phyloP scores from a whole-genome alignment of 1,284 basidiomycete genomes.

The Rhodotorula sp. region DNA sequence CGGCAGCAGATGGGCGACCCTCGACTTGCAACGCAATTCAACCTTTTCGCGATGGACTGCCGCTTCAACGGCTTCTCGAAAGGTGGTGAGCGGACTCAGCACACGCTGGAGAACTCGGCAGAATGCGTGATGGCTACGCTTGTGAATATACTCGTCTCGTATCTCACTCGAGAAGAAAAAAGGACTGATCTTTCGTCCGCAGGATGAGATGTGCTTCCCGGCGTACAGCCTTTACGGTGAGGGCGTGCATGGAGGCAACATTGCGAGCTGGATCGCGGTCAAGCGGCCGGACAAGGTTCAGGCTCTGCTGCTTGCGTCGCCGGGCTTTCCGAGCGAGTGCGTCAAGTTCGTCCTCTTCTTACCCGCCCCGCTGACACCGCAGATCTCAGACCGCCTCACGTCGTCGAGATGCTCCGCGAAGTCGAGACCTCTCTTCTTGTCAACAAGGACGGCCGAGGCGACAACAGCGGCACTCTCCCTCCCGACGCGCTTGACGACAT shows the following conservation, averaged over 20 bases:
- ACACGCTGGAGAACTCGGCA: slow-evolving; percentile 28
- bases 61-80: slow-evolving; percentile 18
- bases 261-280: slow-evolving; percentile 19
- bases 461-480: slow-evolving; percentile 14
- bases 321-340: slow-evolving; percentile 15
- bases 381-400: neutral
- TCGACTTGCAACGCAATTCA: neutral
- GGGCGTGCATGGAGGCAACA: slow-evolving; percentile 16
- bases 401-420: neutral
- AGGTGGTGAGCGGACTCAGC: slow-evolving; percentile 10
- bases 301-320: slow-evolving; percentile 15
- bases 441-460: slow-evolving; percentile 25
- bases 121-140: slow-evolving; percentile 17
- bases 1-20: slow-evolving; percentile 6
- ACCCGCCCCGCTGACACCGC: too few species aligned
- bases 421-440: slow-evolving; percentile 8
- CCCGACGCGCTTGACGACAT: slow-evolving; percentile 8
- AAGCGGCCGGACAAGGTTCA: slow-evolving; percentile 18
- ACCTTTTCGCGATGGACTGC: slow-evolving; percentile 18
- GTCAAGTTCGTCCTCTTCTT: neutral
- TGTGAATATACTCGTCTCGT: neutral
- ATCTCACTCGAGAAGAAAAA: neutral
- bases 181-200: neutral
- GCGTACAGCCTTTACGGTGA: slow-evolving; percentile 19
- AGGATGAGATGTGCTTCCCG: slow-evolving; percentile 20